These are phyloP conservation scores for Hypoxylon sp. DNA, from an alignment of 2,329 filamentous ascomycete species.

Conservation along the genomic window DNA sequence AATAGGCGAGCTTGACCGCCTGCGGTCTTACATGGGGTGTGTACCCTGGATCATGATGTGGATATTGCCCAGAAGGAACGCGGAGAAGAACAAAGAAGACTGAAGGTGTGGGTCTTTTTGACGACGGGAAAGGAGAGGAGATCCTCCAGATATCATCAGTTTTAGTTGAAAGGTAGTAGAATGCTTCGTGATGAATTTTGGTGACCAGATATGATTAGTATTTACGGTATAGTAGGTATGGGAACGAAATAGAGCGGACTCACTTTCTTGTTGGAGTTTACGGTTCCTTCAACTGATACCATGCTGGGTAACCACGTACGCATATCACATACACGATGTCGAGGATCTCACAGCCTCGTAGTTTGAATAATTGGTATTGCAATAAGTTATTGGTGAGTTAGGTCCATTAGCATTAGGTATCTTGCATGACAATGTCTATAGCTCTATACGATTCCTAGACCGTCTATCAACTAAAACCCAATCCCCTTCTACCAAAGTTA, in stretches of 20 bases:
- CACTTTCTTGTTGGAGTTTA: too few species aligned
- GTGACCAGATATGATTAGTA: too few species aligned
- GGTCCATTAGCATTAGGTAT: constrained; percentile 18
- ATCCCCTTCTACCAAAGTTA: constrained; percentile 17
- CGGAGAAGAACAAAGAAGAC: constrained; percentile 3
- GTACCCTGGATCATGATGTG: constrained; percentile 11
- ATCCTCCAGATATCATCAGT: too few species aligned
- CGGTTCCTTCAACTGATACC: too few species aligned
- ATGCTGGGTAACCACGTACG: too few species aligned
- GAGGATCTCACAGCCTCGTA: neutral
- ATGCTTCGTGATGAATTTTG: too few species aligned
- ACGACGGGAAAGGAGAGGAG: constrained; percentile 4
- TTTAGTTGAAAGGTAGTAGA: too few species aligned
- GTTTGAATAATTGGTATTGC: neutral
- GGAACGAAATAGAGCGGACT: too few species aligned
- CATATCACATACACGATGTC: neutral
- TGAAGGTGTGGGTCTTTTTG: neutral
- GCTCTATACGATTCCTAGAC: constrained; percentile 2
- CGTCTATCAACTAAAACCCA: constrained; percentile 18
- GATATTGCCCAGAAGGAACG: constrained; percentile 6
- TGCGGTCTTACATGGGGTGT: constrained; percentile 4
- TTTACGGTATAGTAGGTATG: too few species aligned
- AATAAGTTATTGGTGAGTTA: neutral
- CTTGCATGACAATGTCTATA: constrained; percentile 16
- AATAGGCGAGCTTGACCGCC: constrained; percentile 3